Percentiles rank a stretch among this genome's conserved stretches.
phyloP scores from a whole-genome alignment of 1,284 basidiomycete species.

The Malassezia yamatoensis region DNA sequence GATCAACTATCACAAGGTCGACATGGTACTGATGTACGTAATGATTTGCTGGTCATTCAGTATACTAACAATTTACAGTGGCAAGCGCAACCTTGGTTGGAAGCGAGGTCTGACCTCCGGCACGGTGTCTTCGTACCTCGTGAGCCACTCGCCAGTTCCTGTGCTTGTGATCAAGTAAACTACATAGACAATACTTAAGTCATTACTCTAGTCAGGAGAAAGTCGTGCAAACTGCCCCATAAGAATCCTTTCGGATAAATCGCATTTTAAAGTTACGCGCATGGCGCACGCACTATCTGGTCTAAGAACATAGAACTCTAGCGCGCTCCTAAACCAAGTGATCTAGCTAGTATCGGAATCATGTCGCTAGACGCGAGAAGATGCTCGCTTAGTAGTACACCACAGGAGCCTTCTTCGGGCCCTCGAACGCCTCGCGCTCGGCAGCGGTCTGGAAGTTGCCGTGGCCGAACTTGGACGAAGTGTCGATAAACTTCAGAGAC shows the following conservation, averaged over 20 bases:
- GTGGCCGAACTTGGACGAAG: constrained; percentile 78
- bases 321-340: constrained; percentile 14
- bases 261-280: constrained; percentile 13
- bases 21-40: constrained; percentile 23
- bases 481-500: constrained; percentile 97
- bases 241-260: not conserved
- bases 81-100: constrained; percentile 32
- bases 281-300: constrained; percentile 4
- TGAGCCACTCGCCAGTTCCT: constrained; percentile 35
- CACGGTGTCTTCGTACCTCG: constrained; percentile 34
- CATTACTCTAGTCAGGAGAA: no score
- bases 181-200: not conserved
- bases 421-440: constrained; percentile 90
- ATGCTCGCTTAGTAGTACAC: constrained; percentile 53
- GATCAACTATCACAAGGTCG: constrained; percentile 32
- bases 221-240: no score
- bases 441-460: constrained; percentile 89
- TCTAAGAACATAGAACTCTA: constrained; percentile 6
- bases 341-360: constrained; percentile 58
- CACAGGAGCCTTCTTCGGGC: constrained; percentile 52
- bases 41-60: not conserved
- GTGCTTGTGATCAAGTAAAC: constrained; percentile 43
- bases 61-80: constrained; percentile 5
- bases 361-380: constrained; percentile 16
- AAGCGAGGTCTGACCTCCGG: constrained; percentile 28